A percentile compares a stretch with the other conserved stretches of the same genome.
Evolutionary conservation across 495 filamentous ascomycete species (phyloP).

Genomic region (Pyronema domesticum): DNA sequence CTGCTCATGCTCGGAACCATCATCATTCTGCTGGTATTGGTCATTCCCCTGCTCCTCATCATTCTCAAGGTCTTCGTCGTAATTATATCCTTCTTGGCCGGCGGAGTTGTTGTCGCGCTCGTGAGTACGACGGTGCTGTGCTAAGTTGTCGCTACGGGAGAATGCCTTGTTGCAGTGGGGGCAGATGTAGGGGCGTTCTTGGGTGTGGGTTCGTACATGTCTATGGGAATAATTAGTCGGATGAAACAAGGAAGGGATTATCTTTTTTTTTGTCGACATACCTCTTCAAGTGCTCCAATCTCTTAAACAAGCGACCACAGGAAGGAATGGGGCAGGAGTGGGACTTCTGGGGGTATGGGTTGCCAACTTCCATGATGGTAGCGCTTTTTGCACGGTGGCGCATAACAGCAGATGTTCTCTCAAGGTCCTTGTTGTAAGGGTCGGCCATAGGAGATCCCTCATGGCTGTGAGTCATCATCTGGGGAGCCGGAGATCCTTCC

Average conservation of each 20-base stretch:
- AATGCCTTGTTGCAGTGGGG: constrained; percentile 96
- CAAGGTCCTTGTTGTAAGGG: constrained; percentile 37
- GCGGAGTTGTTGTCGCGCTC: constrained; percentile 42
- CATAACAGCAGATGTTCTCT: constrained; percentile 50
- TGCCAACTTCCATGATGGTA: constrained; percentile 81
- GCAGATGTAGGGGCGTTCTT: constrained; percentile 96
- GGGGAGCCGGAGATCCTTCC: constrained; percentile 58
- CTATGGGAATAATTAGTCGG: constrained; percentile 34
- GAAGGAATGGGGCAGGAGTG: constrained; percentile 98
- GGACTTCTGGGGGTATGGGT: constrained; percentile 85
- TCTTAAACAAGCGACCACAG: constrained; percentile 93
- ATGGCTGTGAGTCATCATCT: constrained; percentile 44
- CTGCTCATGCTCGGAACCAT: constrained; percentile 31
- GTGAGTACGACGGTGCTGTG: constrained; percentile 95
- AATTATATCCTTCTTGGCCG: constrained; percentile 17
- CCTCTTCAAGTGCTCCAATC: constrained; percentile 97
- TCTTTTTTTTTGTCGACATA: constrained; percentile 33
- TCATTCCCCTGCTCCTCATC: constrained; percentile 30
- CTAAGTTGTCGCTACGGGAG: constrained; percentile 93
- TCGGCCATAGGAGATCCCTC: constrained; percentile 40
- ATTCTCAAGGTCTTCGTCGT: constrained; percentile 29
- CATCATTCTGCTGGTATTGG: constrained; percentile 37
- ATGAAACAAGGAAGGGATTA: not conserved
- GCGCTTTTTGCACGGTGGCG: constrained; percentile 74
- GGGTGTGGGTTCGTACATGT: constrained; percentile 97